These are phyloP conservation scores for Lolium multiflorum DNA, from an alignment of 176 grass and related monocot genomes.

Conservation along the genomic window DNA sequence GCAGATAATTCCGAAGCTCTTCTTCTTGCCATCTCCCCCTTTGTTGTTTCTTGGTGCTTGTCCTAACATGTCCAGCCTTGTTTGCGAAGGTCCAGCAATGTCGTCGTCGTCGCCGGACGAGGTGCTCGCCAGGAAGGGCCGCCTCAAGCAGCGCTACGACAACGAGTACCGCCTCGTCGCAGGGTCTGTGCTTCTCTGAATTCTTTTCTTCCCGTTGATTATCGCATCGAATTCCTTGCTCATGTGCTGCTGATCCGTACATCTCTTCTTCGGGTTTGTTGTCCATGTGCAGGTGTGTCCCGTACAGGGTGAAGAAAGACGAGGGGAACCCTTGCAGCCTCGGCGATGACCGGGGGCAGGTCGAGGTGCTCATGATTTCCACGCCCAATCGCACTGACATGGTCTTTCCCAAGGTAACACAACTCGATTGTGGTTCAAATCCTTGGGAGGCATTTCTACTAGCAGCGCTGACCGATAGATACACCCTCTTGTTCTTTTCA, in stretches of 20 bases:
- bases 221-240: not conserved
- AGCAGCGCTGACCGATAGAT: constrained; percentile 3
- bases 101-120: constrained; percentile 16
- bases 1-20: not conserved
- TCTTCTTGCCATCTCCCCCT: not conserved
- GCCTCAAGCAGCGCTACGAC: constrained; percentile 73
- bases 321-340: constrained; percentile 40
- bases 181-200: constrained; percentile 43
- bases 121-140: constrained; percentile 63
- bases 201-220: not conserved
- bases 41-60: not conserved
- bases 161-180: constrained; percentile 73
- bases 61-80: constrained; percentile 19
- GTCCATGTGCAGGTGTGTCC: constrained; percentile 59
- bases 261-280: not conserved
- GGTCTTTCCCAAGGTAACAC: constrained; percentile 86
- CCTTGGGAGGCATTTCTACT: not conserved
- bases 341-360: constrained; percentile 18
- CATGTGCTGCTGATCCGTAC: not conserved
- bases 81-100: constrained; percentile 8
- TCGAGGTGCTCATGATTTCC: constrained; percentile 90
- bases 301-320: constrained; percentile 66
- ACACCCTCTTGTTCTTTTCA: constrained; percentile 14
- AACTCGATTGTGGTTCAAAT: not conserved
- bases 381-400: constrained; percentile 72